Percentiles rank a stretch among this genome's conserved stretches.
Conservation (phyloP, 352 stramenopile genomes). For the Blastocystis sp. region DNA sequence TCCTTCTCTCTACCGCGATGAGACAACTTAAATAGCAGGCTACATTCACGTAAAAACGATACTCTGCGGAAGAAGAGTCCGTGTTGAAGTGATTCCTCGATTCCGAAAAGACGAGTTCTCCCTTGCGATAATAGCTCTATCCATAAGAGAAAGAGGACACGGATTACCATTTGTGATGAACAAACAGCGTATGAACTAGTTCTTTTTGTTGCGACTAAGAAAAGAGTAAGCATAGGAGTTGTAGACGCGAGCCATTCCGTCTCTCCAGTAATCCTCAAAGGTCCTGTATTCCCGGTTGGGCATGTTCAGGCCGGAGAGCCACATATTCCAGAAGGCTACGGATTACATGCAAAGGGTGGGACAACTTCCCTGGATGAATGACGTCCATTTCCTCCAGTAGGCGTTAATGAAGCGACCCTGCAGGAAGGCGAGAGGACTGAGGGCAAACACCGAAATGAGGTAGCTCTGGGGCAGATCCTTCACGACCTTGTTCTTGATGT, state of each 20-base stretch:
- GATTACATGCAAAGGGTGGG: background rate
- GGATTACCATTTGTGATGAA: background rate
- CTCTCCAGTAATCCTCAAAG: conserved; percentile 1
- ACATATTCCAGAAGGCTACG: conserved; percentile 46
- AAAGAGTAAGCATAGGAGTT: conserved; percentile 23
- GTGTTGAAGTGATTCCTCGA: conserved; percentile 22
- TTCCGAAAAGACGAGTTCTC: conserved; percentile 34
- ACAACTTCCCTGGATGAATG: conserved; percentile 32
- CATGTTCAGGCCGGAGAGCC: conserved; percentile 2
- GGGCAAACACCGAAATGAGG: conserved; percentile 21
- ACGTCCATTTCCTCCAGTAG: conserved; percentile 42
- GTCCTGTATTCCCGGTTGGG: conserved; percentile 16
- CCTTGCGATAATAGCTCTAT: conserved; percentile 22
- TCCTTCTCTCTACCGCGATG: background rate
- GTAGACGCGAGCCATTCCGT: conserved; percentile 6
- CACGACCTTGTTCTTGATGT: conserved; percentile 49
- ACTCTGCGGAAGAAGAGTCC: background rate
- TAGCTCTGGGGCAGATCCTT: conserved; percentile 36
- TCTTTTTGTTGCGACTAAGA: conserved; percentile 11
- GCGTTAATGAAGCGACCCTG: conserved; percentile 22
- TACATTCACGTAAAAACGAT: background rate
- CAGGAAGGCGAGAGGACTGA: conserved; percentile 3
- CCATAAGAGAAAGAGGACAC: too few species aligned
- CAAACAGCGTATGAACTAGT: background rate
- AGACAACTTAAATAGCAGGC: background rate